Evolutionary conservation across 805 yeast genomes (phyloP), one percentile per base, ranked within the genome.

Genomic region (Wickerhamomyces canadensis): DNA sequence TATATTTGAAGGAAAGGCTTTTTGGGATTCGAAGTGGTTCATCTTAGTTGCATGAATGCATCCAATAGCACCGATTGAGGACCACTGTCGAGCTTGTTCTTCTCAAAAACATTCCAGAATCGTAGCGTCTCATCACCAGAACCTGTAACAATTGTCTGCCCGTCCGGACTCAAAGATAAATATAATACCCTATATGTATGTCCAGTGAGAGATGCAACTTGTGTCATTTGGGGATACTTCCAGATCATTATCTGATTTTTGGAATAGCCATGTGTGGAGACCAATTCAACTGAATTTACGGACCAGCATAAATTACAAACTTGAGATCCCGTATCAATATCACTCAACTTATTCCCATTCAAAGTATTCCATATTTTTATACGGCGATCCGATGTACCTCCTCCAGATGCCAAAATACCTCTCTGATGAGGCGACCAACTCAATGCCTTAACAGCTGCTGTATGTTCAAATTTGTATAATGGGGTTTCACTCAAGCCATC

Each of bases 361-460:
- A 80, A 62, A 0, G 95, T 83, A 58, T 89, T 93, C 98, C 98
- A 93, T 18, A 88, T 78, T 58, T 89, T 85, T 49, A 93, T 82
- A 27, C 80, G 73, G 40, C 91, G 78, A 60, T 93, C 98, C 1
- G 94, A 89, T 1, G 98, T 88, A 26, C 98, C 98, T 15, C 98
- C 98, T 13, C 98, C 98, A 2, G 93, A 76, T 1, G 98, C 98
- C 38, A 93, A 60, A 3, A 89, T 72, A 1, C 98, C 97, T 38
- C 97, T 68, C 56, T 87, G 96, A 56, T 93, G 98, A 3, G 98
- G 98, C 1, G 95, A 84, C 98, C 98, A 93, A 2, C 95, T 85
- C 36, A 93, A 72, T 0, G 98, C 98, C 61, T 93, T 93, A 4
- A 93, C 95, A 0, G 98, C 98, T 1, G 98, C 97, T 14, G 75